These are phyloP conservation scores for Dothideomycetes sp. DNA, from an alignment of 2,329 filamentous ascomycete species.

Conservation along the genomic window DNA sequence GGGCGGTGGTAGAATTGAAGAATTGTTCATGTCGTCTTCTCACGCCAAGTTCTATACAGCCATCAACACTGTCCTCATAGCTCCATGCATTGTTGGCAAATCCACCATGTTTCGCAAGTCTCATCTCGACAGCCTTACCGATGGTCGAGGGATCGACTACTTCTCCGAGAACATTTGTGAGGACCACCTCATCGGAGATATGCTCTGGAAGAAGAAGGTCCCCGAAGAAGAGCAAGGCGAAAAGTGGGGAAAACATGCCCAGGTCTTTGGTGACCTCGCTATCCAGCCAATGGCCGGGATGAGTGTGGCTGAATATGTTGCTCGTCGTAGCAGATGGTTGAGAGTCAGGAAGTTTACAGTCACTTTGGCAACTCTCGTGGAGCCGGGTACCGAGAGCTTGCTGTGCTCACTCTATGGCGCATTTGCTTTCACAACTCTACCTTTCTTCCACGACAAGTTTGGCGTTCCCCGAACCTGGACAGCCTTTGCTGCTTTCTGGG, in stretches of 20 bases:
- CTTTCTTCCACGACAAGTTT: constrained; percentile 48
- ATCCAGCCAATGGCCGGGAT: constrained; percentile 84
- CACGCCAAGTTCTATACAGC: constrained; percentile 97
- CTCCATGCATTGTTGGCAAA: constrained; percentile 91
- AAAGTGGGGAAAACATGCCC: constrained; percentile 64
- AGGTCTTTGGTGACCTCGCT: constrained; percentile 77
- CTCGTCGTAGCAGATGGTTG: constrained; percentile 78
- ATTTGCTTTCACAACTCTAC: constrained; percentile 66
- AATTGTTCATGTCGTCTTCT: constrained; percentile 85
- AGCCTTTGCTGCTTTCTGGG: constrained; percentile 57
- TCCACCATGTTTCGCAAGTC: constrained; percentile 97
- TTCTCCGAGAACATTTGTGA: constrained; percentile 97
- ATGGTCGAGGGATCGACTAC: constrained; percentile 67
- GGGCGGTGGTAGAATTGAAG: constrained; percentile 78
- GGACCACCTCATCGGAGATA: constrained; percentile 88
- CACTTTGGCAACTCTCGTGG: constrained; percentile 75
- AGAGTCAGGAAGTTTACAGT: constrained; percentile 94
- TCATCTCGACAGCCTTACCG: constrained; percentile 68
- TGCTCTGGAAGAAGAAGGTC: constrained; percentile 67
- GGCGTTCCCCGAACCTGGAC: constrained; percentile 57
- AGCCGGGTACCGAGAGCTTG: constrained; percentile 84
- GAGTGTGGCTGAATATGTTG: constrained; percentile 66
- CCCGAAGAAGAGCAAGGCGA: constrained; percentile 27
- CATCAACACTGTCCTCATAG: constrained; percentile 85
- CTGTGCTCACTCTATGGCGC: constrained; percentile 73